Evolutionary conservation across 768 basidiomycete species (phyloP).

Genomic region (Piloderma croceum): DNA sequence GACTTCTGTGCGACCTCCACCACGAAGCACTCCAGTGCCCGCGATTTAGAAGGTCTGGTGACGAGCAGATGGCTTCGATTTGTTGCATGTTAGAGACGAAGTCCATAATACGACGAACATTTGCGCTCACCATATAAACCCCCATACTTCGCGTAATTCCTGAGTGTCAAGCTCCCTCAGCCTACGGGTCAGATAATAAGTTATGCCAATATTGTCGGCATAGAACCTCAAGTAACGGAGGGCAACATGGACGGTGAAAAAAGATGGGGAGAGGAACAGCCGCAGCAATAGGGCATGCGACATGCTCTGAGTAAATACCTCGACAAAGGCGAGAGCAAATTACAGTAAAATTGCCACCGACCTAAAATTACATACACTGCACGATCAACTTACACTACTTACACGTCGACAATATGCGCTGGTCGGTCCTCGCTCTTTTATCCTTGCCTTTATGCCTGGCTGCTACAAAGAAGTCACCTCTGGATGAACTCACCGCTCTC

Average conservation of each 20-base stretch:
- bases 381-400: not conserved
- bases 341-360: too few relatives aligned
- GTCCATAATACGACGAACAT: constrained; percentile 2
- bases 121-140: constrained; percentile 69
- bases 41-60: constrained; percentile 85
- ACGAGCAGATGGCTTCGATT: constrained; percentile 81
- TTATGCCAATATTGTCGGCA: constrained; percentile 85
- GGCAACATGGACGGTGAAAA: constrained; percentile 92
- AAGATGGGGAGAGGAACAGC: constrained; percentile 86
- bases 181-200: constrained; percentile 79
- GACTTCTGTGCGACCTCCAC: constrained; percentile 84
- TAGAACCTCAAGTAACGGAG: constrained; percentile 81
- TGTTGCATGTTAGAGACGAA: constrained; percentile 15
- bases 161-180: constrained; percentile 60
- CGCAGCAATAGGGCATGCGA: constrained; percentile 87
- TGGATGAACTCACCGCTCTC: constrained; percentile 61
- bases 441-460: constrained; percentile 25
- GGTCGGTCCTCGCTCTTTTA: constrained; percentile 26
- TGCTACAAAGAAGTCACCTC: constrained; percentile 25
- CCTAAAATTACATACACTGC: constrained; percentile 1
- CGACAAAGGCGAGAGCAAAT: too few relatives aligned
- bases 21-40: constrained; percentile 92
- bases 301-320: constrained; percentile 24
- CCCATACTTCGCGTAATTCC: constrained; percentile 83
- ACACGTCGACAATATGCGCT: constrained; percentile 12